Base-by-base conservation (phyloP, 2,329 filamentous ascomycete genomes). In the Aspergillus aculeatus region DNA sequence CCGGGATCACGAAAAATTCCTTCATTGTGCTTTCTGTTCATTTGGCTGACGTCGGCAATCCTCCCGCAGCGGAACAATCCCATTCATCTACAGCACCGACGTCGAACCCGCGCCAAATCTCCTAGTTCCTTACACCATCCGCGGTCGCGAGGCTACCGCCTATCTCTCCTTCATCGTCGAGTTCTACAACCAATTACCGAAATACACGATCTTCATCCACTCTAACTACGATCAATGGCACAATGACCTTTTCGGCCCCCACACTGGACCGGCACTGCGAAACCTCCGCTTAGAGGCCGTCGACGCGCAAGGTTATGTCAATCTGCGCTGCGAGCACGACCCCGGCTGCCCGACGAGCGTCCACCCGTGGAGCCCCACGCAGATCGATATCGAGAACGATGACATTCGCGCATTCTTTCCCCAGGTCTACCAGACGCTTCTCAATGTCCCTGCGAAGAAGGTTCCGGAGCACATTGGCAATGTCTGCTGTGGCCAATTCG, bases 151-250 rank as follows among this genome's bases (percentile, higher is more conserved):
- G 72, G 85, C 83, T 35, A 83, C 85, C 74, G 81, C 85, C 7
- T 88, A 88, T 68, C 77, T 87, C 41, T 83, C 80, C 44, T 87
- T 85, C 71, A 81, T 88, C 66, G 81, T 86, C 66, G 84, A 86
- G 69, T 80, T 83, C 70, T 88, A 89, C 73, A 79, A 87, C 62
- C 67, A 77, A 3, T 78, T 89, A 4, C 81, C 84, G 2, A 84
- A 86, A 56, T 78, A 87, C 61, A 77, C 78, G 32, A 81, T 88
- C 63, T 86, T 89, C 73, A 82, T 86, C 71, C 86, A 89, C 68
- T 80, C 82, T 12, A 82, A 87, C 60, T 79, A 83, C 23, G 76
- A 75, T 54, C 77, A 82, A 50, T 85, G 83, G 83, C 83, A 86
- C 71, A 86, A 85, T 66, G 83, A 85, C 63, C 77, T 83, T 6